Percentiles rank a stretch among this genome's conserved stretches.
Evolutionary conservation across 352 stramenopile species (phyloP).

Genomic region (Phytophthora pini): DNA sequence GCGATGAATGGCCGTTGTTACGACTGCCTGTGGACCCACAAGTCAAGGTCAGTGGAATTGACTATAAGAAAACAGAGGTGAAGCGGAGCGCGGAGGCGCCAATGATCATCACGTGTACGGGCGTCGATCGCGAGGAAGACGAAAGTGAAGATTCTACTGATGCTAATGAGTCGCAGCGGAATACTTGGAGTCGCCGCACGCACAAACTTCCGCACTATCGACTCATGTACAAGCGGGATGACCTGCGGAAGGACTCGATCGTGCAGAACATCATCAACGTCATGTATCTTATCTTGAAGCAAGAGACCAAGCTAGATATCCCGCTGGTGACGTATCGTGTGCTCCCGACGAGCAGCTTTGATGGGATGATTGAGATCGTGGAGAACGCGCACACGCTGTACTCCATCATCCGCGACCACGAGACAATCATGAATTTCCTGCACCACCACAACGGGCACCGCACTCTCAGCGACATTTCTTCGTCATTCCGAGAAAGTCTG

Average conservation of each 20-base stretch:
- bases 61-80: slow-evolving; percentile 78
- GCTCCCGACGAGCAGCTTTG: slow-evolving; percentile 83
- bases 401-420: slow-evolving; percentile 86
- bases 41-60: slow-evolving; percentile 74
- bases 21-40: slow-evolving; percentile 77
- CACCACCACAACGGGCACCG: slow-evolving; percentile 88
- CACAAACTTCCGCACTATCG: slow-evolving; percentile 66
- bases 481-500: slow-evolving; percentile 90
- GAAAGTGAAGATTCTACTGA: slow-evolving; percentile 46
- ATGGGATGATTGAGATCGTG: slow-evolving; percentile 88
- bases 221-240: slow-evolving; percentile 90
- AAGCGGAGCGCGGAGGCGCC: slow-evolving; percentile 85
- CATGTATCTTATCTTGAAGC: slow-evolving; percentile 89
- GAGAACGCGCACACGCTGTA: slow-evolving; percentile 88
- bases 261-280: slow-evolving; percentile 92
- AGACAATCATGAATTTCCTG: slow-evolving; percentile 85
- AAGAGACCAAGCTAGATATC: slow-evolving; percentile 82
- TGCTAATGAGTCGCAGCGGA: slow-evolving; percentile 40
- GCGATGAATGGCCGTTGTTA: slow-evolving; percentile 37
- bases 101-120: slow-evolving; percentile 84
- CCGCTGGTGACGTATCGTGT: slow-evolving; percentile 89
- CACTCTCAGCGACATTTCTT: slow-evolving; percentile 87
- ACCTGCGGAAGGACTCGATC: slow-evolving; percentile 84
- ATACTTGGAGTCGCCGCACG: slow-evolving; percentile 38
- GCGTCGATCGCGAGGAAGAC: slow-evolving; percentile 78